Conservation (phyloP, 2,329 filamentous ascomycete species). For the Paraconiothyrium sp. region DNA sequence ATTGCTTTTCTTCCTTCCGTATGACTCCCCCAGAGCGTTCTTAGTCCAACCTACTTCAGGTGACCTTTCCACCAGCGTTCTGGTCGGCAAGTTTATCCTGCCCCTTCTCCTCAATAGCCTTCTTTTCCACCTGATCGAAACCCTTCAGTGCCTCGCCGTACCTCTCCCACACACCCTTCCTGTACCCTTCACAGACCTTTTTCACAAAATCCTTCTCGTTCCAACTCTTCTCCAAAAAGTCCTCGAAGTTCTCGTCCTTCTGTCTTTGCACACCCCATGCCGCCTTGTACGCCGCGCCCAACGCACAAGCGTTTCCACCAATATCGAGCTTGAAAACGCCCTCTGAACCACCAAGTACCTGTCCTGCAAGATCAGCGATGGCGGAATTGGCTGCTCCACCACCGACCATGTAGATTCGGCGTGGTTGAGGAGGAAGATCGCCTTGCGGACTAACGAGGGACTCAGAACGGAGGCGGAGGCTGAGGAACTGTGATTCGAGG, state of each 20-base stretch:
- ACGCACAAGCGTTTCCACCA: conserved; percentile 91
- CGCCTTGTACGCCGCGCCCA: conserved; percentile 95
- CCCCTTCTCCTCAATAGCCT: conserved; percentile 63
- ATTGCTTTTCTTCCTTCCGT: not conserved
- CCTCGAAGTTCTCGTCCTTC: conserved; percentile 79
- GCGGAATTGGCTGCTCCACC: conserved; percentile 90
- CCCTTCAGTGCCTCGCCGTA: conserved; percentile 81
- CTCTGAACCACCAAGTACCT: conserved; percentile 87
- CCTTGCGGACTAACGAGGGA: conserved; percentile 71
- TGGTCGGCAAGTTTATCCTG: conserved; percentile 23
- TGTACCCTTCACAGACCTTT: conserved; percentile 84
- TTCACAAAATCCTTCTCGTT: conserved; percentile 83
- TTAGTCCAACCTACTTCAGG: not conserved
- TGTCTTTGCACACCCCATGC: conserved; percentile 85
- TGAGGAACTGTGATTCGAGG: conserved; percentile 93
- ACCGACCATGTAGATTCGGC: conserved; percentile 92
- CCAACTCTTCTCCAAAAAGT: conserved; percentile 85
- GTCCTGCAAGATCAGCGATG: conserved; percentile 83
- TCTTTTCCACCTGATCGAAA: conserved; percentile 78
- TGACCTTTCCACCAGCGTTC: conserved; percentile 22
- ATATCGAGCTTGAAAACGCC: conserved; percentile 95
- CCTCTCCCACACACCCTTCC: conserved; percentile 74
- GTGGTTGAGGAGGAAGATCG: conserved; percentile 80
- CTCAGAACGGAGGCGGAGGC: conserved; percentile 84
- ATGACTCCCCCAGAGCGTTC: too few species aligned